Conservation (phyloP, 2,329 filamentous ascomycete species). For the Didymella exigua region DNA sequence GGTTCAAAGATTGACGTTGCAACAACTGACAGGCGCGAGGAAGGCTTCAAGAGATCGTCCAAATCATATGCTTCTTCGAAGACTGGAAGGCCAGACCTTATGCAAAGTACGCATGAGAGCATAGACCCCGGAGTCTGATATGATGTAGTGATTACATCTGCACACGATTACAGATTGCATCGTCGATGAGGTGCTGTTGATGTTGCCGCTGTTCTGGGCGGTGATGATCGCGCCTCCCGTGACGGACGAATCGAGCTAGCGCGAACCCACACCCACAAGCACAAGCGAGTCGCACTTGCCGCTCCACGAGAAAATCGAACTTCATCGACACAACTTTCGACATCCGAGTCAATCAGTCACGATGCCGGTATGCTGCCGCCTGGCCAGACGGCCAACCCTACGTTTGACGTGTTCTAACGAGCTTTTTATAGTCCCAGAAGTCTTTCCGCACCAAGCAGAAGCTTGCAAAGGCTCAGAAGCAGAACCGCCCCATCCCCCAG, state of each 20-base stretch:
- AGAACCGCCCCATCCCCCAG: conserved; percentile 99
- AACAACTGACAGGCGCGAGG: too few species aligned
- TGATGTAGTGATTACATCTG: neutral
- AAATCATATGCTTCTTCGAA: too few species aligned
- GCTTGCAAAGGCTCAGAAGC: conserved; percentile 99
- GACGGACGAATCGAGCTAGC: neutral
- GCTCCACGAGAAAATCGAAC: conserved; percentile 8
- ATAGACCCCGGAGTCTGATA: too few species aligned
- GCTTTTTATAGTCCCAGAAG: conserved; percentile 83
- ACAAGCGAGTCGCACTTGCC: conserved; percentile 11
- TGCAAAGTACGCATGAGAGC: too few species aligned
- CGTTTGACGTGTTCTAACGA: conserved; percentile 17
- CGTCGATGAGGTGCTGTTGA: neutral
- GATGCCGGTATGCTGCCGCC: conserved; percentile 46
- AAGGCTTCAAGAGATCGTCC: too few species aligned
- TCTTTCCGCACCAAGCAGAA: conserved; percentile 99
- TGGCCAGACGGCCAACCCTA: conserved; percentile 7
- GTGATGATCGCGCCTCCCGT: neutral
- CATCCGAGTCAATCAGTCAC: conserved; percentile 46
- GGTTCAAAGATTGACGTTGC: too few species aligned
- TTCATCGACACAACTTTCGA: conserved; percentile 28
- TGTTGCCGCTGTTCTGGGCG: neutral
- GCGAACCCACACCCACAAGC: neutral
- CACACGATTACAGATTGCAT: neutral
- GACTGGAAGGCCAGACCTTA: too few species aligned